phyloP scores from a whole-genome alignment of 2,329 filamentous ascomycete species.

The Pestalotiopsis sp. region DNA sequence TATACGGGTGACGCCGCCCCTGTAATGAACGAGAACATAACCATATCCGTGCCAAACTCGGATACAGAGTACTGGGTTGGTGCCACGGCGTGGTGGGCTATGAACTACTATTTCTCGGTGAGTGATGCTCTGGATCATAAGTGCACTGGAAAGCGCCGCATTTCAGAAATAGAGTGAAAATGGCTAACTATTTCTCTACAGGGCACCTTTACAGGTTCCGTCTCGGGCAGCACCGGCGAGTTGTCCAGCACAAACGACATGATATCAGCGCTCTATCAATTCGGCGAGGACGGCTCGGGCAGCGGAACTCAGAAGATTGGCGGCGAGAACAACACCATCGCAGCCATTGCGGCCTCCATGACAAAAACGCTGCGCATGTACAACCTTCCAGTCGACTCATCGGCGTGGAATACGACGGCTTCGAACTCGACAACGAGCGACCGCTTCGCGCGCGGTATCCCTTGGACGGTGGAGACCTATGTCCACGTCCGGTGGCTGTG shows the following conservation, averaged over 20 bases:
- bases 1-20: slow-evolving; percentile 5
- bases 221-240: slow-evolving; percentile 7
- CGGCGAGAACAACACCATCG: slow-evolving; percentile 18
- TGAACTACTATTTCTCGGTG: slow-evolving; percentile 6
- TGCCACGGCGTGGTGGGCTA: background rate
- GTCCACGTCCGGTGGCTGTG: slow-evolving; percentile 18
- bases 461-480: slow-evolving; percentile 17
- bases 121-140: background rate
- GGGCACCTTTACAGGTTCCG: slow-evolving; percentile 16
- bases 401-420: background rate
- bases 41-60: slow-evolving; percentile 13
- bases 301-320: slow-evolving; percentile 12
- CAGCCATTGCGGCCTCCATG: slow-evolving; percentile 17
- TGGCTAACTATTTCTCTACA: background rate
- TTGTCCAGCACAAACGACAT: slow-evolving; percentile 10
- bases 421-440: background rate
- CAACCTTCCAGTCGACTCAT: background rate
- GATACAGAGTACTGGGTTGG: slow-evolving; percentile 6
- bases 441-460: slow-evolving; percentile 7
- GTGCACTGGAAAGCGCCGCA: background rate
- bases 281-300: slow-evolving; percentile 16
- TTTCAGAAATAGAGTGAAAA: background rate
- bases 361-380: slow-evolving; percentile 15
- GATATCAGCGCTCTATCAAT: slow-evolving; percentile 14
- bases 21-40: slow-evolving; percentile 7